Conservation (phyloP, 805 yeast species). For the Brettanomyces nanus region DNA sequence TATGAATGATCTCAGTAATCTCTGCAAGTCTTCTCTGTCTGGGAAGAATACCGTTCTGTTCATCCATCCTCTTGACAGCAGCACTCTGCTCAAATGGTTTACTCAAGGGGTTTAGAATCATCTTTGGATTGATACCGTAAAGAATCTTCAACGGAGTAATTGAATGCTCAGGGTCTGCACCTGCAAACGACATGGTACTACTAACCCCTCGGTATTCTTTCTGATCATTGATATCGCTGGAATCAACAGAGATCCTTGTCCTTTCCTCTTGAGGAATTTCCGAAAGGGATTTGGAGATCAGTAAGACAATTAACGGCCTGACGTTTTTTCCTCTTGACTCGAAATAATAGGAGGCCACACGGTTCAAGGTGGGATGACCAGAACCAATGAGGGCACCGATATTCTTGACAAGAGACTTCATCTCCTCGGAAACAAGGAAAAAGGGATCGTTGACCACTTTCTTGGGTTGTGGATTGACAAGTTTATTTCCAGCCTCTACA, state of each 20-base stretch:
- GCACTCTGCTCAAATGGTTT: slow-evolving; percentile 72
- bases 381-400: slow-evolving; percentile 84
- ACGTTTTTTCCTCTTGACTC: slow-evolving; percentile 96
- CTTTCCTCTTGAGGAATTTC: slow-evolving; percentile 65
- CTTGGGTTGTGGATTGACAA: slow-evolving; percentile 49
- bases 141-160: slow-evolving; percentile 76
- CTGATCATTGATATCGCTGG: slow-evolving; percentile 58
- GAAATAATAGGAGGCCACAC: slow-evolving; percentile 91
- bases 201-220: slow-evolving; percentile 55
- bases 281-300: slow-evolving; percentile 73
- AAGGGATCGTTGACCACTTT: slow-evolving; percentile 59
- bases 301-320: slow-evolving; percentile 80
- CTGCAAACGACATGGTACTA: slow-evolving; percentile 45
- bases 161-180: slow-evolving; percentile 50
- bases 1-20: slow-evolving; percentile 97
- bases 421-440: slow-evolving; percentile 84
- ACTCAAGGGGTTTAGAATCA: slow-evolving; percentile 74
- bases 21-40: slow-evolving; percentile 94
- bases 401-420: slow-evolving; percentile 81
- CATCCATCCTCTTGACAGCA: slow-evolving; percentile 37
- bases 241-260: slow-evolving; percentile 53
- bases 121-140: slow-evolving; percentile 85
- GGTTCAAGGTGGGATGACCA: slow-evolving; percentile 86
- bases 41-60: slow-evolving; percentile 75
- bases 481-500: slow-evolving; percentile 60